phyloP scores from a whole-genome alignment of 2,329 filamentous ascomycete genomes.

The Pestalotiopsis sp. region DNA sequence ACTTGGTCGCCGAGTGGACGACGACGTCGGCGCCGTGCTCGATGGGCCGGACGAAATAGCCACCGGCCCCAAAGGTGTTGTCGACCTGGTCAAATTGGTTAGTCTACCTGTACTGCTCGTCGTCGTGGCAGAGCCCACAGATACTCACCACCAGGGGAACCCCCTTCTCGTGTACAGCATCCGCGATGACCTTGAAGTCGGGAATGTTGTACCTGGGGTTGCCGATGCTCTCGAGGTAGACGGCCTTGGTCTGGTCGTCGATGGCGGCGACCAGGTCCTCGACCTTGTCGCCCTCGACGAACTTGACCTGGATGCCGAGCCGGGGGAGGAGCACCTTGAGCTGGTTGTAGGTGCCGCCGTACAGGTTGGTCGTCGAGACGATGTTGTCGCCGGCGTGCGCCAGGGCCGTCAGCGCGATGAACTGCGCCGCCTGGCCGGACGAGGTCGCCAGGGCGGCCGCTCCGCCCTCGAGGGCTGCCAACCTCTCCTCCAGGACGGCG shows the following conservation, averaged over 20 bases:
- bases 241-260: slow-evolving; percentile 89
- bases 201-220: slow-evolving; percentile 94
- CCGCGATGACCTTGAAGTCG: slow-evolving; percentile 84
- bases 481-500: slow-evolving; percentile 94
- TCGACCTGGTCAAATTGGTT: slow-evolving; percentile 66
- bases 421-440: slow-evolving; percentile 89
- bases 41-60: slow-evolving; percentile 85
- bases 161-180: slow-evolving; percentile 71
- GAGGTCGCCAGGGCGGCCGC: slow-evolving; percentile 82
- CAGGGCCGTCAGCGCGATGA: slow-evolving; percentile 85
- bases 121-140: background rate
- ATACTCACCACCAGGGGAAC: slow-evolving; percentile 63
- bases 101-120: slow-evolving; percentile 4
- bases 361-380: slow-evolving; percentile 85
- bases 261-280: slow-evolving; percentile 81
- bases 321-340: slow-evolving; percentile 88
- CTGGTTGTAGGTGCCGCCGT: slow-evolving; percentile 96
- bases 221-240: slow-evolving; percentile 90
- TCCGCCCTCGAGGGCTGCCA: slow-evolving; percentile 93
- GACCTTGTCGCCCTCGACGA: slow-evolving; percentile 78
- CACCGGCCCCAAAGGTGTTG: slow-evolving; percentile 94
- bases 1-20: slow-evolving; percentile 93
- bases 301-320: slow-evolving; percentile 87
- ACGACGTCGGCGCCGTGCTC: slow-evolving; percentile 92
- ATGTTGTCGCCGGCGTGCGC: slow-evolving; percentile 91